Evolutionary conservation across 768 basidiomycete genomes (phyloP).

Genomic region (Tulasnella sp.): DNA sequence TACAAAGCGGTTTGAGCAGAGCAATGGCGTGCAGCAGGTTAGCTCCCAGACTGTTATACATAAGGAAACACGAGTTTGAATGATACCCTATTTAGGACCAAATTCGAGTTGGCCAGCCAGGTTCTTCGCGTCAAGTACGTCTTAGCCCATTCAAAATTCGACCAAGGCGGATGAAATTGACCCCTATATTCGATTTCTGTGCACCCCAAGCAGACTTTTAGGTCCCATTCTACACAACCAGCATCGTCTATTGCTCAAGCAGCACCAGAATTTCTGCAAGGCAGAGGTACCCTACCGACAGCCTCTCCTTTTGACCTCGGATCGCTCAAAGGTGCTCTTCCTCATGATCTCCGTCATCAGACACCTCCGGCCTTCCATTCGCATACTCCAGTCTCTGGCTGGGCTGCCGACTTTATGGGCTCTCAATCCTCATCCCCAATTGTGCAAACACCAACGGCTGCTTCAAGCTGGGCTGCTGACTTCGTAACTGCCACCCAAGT

Average conservation of each 20-base stretch:
- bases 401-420: constrained; percentile 16
- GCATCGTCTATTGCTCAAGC: constrained; percentile 42
- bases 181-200: background rate
- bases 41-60: constrained; percentile 11
- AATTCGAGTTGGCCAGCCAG: constrained; percentile 46
- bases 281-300: background rate
- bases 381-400: background rate
- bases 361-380: background rate
- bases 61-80: background rate
- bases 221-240: constrained; percentile 34
- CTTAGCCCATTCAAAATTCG: too few species aligned
- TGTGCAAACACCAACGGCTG: background rate
- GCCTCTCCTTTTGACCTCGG: constrained; percentile 9
- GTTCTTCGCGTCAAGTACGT: constrained; percentile 50
- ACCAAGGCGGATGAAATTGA: background rate
- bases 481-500: too few species aligned
- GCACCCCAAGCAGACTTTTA: constrained; percentile 44
- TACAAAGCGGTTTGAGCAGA: constrained; percentile 64
- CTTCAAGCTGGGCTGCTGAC: too few species aligned
- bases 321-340: constrained; percentile 6
- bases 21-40: constrained; percentile 70
- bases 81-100: constrained; percentile 41
- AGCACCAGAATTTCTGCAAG: constrained; percentile 51
- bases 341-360: background rate
- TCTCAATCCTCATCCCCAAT: background rate